Evolutionary conservation across 805 yeast genomes (phyloP).

Genomic region (Candida arabinofermentans): DNA sequence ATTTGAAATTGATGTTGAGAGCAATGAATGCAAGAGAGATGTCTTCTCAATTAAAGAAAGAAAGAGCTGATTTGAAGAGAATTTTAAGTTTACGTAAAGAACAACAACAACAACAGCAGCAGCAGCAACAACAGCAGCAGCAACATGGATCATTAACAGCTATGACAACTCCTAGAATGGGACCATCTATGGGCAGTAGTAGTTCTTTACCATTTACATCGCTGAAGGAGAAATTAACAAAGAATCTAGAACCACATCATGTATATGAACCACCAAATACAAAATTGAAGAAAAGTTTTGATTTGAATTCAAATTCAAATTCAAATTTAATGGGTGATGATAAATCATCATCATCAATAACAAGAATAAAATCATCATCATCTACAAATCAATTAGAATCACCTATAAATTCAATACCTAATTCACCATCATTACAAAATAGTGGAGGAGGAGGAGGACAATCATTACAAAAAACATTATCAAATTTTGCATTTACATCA

Average conservation of each 20-base stretch:
- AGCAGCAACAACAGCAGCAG: not conserved
- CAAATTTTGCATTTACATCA: constrained; percentile 1
- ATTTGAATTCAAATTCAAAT: not conserved
- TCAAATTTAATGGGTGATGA: no score
- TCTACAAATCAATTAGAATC: not conserved
- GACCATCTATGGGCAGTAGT: no score
- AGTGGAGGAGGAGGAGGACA: not conserved
- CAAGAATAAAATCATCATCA: not conserved
- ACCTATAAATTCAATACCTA: constrained; percentile 1
- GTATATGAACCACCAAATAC: not conserved
- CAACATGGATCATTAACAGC: constrained; percentile 5
- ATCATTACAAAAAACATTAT: not conserved
- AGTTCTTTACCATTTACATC: not conserved
- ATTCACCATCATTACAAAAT: not conserved
- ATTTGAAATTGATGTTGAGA: constrained; percentile 58
- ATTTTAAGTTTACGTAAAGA: constrained; percentile 2
- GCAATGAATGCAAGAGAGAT: constrained; percentile 52
- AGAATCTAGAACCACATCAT: not conserved
- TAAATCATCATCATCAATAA: not conserved
- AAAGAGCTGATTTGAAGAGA: constrained; percentile 20
- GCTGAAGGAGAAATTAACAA: not conserved
- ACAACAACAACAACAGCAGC: not conserved
- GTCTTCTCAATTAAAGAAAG: constrained; percentile 35
- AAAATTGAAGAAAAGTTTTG: not conserved
- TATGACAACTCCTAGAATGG: constrained; percentile 1